Percentiles rank a stretch among this genome's conserved stretches.
phyloP scores from a whole-genome alignment of 108 stramenopile species.

The Mediolabrus comicus region DNA sequence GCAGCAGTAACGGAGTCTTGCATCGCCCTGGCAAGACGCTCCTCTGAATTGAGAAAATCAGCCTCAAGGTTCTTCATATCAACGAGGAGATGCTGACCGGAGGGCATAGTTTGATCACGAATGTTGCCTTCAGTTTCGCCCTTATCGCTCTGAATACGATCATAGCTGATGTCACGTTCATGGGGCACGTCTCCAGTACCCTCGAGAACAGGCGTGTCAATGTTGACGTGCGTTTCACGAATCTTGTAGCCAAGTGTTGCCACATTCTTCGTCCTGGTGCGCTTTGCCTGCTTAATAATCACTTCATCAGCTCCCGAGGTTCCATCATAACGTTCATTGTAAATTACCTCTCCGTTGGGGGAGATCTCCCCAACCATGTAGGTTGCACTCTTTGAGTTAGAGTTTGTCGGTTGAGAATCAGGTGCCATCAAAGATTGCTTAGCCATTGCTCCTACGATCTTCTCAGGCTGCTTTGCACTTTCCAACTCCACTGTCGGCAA shows the following conservation, averaged over 20 bases:
- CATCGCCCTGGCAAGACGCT: constrained; percentile 68
- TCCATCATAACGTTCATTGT: background rate
- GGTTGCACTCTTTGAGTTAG: constrained; percentile 36
- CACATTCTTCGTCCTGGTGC: constrained; percentile 32
- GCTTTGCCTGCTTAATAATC: constrained; percentile 27
- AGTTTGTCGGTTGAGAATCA: background rate
- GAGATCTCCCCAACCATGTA: constrained; percentile 5
- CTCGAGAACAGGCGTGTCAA: constrained; percentile 37
- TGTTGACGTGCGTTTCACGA: constrained; percentile 43
- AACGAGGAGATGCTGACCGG: constrained; percentile 80
- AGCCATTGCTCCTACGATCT: background rate
- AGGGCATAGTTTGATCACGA: constrained; percentile 46
- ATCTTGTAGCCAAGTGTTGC: constrained; percentile 44
- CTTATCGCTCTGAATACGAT: constrained; percentile 5
- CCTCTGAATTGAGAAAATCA: constrained; percentile 72
- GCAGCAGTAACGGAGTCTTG: constrained; percentile 59
- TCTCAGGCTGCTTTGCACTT: background rate
- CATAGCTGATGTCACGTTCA: constrained; percentile 22
- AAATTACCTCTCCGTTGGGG: background rate
- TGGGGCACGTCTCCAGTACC: constrained; percentile 21
- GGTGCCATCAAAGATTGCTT: background rate
- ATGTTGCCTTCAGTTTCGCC: background rate
- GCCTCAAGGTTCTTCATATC: constrained; percentile 78
- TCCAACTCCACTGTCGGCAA: constrained; percentile 5
- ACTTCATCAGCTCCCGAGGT: constrained; percentile 15